Percentiles rank a stretch among this genome's conserved stretches.
These are phyloP conservation scores for Populus deltoides DNA, from an alignment of 345 rosid species.

Conservation along the genomic window DNA sequence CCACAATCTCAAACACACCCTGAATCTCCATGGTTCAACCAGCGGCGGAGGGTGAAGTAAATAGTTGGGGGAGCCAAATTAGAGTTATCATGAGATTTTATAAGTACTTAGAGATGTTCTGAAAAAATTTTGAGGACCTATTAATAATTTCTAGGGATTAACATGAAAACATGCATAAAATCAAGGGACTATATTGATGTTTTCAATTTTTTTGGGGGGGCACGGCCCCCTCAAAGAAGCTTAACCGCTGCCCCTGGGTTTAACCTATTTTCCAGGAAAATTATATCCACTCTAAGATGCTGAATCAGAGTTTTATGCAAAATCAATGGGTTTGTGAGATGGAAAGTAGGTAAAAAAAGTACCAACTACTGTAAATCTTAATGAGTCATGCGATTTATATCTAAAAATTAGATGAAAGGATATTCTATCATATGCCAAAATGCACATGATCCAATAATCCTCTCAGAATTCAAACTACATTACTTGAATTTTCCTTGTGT, in stretches of 20 bases:
- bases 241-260: neutral
- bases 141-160: too few relatives aligned
- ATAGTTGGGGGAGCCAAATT: too few relatives aligned
- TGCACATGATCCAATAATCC: neutral
- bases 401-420: neutral
- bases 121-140: too few relatives aligned
- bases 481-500: neutral
- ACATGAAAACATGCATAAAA: too few relatives aligned
- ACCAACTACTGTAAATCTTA: neutral
- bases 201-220: too few relatives aligned
- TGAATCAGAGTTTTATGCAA: neutral
- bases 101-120: too few relatives aligned
- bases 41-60: too few relatives aligned
- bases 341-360: neutral
- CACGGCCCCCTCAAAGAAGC: too few relatives aligned
- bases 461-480: neutral
- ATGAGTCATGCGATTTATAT: neutral
- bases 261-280: neutral
- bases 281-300: neutral
- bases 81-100: too few relatives aligned
- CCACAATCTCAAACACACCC: too few relatives aligned
- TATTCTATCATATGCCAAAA: neutral
- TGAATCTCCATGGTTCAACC: too few relatives aligned
- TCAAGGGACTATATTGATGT: too few relatives aligned
- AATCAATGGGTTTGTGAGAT: neutral